Evolutionary conservation across 257 asterid genomes (phyloP), one percentile per base, ranked within the genome.

Genomic region (Paraleonurus japonicus): DNA sequence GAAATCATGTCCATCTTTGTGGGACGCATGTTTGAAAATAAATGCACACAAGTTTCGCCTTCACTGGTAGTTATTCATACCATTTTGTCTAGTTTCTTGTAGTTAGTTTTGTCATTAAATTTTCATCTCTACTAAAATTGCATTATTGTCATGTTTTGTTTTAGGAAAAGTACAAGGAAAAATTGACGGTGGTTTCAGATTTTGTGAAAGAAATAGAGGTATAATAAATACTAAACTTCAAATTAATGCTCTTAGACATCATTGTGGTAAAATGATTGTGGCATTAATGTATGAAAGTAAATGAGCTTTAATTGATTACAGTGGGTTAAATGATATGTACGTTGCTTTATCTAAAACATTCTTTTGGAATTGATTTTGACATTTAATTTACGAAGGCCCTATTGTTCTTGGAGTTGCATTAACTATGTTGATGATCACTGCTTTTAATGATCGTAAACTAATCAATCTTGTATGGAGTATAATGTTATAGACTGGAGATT

Each of bases 141-240:
- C 45, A 61, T 26, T 61, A 16, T 37, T 74, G 71, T 60, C 27
- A 19, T 75, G 45, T 22, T 41, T 22, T 43, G 0, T 76, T 73
- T 67, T 77, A 91, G 96, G 95, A 74, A 16, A 89, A 65, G 81
- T 79, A 80, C 85, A 85, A 86, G 85, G 90, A 86, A 71, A 92
- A 88, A 71, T 47, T 89, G 77, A 65, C 70, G 84, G 77, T 39
- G 82, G 81, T 88, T 58, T 84, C 90, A 67, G 86, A 78, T 60
- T 80, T 84, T 82, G 87, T 82, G 77, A 85, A 78, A 72, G 90
- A 87, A 69, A 77, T 89, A 54, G 85, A 94, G 99, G 99, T 94
- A 86, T 50, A 53, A 17, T 37, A 58, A 67, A 63, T 50, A 20
- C 72, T 22, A 51, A 26, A 22, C 23, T 10, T 8, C 33, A 2